Evolutionary conservation across 106 monocot genomes (phyloP), one percentile per base, ranked within the genome.

Genomic region (Dendrobium nobile): DNA sequence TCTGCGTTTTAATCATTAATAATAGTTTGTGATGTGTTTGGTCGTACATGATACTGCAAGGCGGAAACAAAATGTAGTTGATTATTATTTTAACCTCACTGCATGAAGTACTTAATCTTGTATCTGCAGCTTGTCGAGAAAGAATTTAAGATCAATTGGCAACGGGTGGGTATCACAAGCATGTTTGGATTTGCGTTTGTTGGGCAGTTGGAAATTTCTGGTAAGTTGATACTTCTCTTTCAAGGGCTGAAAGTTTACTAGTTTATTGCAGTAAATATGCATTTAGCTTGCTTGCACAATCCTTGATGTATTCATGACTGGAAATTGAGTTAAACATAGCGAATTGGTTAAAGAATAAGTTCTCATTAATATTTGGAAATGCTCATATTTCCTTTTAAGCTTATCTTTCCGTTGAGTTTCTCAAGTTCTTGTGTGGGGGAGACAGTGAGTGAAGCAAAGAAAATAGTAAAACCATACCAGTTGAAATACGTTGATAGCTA

Each of bases 131-230:
- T 80, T 44, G 83, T 26, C n/a, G 84, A 87, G 77, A 78, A 89
- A 79, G 89, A 95, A 47, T 88, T 98, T 77, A 95, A 88, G 75
- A 87, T 98, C 75, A 88, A 89, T 82, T 98, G 98, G 95, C 91
- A 84, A 82, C 89, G 98, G 84, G 98, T 91, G 73, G 98, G 84
- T 82, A 91, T 81, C 76, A 90, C 98, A 56, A 98, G 98, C 82
- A 89, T 89, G 85, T 98, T 98, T 82, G 98, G 98, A 61, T 88
- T 98, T 88, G 91, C 98, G 42, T 95, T 98, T 84, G 98, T 98
- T 67, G 98, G 98, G 56, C 98, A 20, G 89, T 98, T 80, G 98
- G 95, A 9, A 91, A 98, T 86, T 91, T 84, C 68, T 98, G 98
- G 98, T 98, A 83, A 82, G 82, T 78, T 28, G 4, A 44, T 44